These are phyloP conservation scores for Populus tremula DNA, from an alignment of 345 rosid genomes.

Conservation along the genomic window DNA sequence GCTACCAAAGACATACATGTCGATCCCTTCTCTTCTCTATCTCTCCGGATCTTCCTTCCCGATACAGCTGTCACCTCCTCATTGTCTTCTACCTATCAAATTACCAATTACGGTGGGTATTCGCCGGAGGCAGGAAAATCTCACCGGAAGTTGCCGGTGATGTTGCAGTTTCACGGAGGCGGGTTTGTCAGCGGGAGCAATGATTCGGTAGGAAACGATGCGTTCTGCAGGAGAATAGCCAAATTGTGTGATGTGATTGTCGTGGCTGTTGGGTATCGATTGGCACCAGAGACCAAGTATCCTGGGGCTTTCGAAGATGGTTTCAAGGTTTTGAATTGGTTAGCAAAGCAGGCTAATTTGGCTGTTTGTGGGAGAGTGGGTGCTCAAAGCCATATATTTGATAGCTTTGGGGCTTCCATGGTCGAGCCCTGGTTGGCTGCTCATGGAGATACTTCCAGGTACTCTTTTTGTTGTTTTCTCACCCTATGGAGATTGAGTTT, in stretches of 20 bases:
- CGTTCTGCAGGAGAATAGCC: slow-evolving; percentile 68
- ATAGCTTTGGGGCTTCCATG: slow-evolving; percentile 76
- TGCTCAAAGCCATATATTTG: slow-evolving; percentile 32
- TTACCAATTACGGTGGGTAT: slow-evolving; percentile 55
- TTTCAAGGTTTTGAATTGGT: slow-evolving; percentile 72
- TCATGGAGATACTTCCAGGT: slow-evolving; percentile 72
- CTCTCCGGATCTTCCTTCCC: slow-evolving; percentile 69
- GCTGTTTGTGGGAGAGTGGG: slow-evolving; percentile 37
- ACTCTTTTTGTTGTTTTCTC: neutral
- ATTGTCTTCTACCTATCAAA: neutral
- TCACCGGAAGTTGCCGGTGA: slow-evolving; percentile 62
- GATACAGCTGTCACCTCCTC: slow-evolving; percentile 25
- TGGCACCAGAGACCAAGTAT: slow-evolving; percentile 75
- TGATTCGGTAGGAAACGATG: slow-evolving; percentile 59
- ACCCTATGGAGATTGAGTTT: neutral
- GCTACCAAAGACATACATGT: slow-evolving; percentile 75
- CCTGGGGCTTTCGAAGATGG: slow-evolving; percentile 91
- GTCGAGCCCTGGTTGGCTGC: slow-evolving; percentile 87
- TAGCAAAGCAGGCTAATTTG: slow-evolving; percentile 72
- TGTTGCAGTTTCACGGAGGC: slow-evolving; percentile 95
- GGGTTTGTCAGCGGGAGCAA: slow-evolving; percentile 82
- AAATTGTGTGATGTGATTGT: slow-evolving; percentile 75
- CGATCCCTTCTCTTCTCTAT: slow-evolving; percentile 59
- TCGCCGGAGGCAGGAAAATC: slow-evolving; percentile 39
- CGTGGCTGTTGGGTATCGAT: slow-evolving; percentile 79